Evolutionary conservation across 768 basidiomycete species (phyloP).

Genomic region (Rossbeevera mucosa): DNA sequence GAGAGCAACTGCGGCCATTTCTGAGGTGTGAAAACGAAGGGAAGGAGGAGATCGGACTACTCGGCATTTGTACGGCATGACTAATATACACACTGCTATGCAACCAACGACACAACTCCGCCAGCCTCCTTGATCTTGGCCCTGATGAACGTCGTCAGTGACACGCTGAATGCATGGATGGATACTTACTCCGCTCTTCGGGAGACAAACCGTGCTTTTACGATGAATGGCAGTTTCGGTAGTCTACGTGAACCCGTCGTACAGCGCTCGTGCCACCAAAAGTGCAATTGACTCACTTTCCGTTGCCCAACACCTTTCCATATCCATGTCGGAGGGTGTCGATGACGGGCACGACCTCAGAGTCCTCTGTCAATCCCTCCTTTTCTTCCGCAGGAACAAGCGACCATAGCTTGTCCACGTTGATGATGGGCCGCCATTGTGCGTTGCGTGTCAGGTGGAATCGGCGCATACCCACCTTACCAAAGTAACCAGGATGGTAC

Average conservation of each 20-base stretch:
- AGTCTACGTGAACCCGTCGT: constrained; percentile 44
- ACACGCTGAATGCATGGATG: background rate
- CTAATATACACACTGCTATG: constrained; percentile 43
- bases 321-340: constrained; percentile 82
- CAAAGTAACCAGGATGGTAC: constrained; percentile 99
- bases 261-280: background rate
- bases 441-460: constrained; percentile 93
- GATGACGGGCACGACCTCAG: constrained; percentile 90
- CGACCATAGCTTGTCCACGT: constrained; percentile 96
- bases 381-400: constrained; percentile 85
- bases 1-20: constrained; percentile 39
- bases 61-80: background rate
- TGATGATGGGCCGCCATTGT: constrained; percentile 93
- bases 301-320: constrained; percentile 94
- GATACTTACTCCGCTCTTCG: constrained; percentile 68
- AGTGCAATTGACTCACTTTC: constrained; percentile 51
- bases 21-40: no score
- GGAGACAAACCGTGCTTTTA: constrained; percentile 96
- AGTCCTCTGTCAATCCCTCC: constrained; percentile 64
- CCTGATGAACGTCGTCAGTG: constrained; percentile 31
- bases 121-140: constrained; percentile 89
- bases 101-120: constrained; percentile 89
- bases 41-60: no score
- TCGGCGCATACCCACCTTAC: constrained; percentile 99
- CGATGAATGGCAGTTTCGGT: constrained; percentile 90